These are phyloP conservation scores for Lentinula novae-zelandiae DNA, from an alignment of 1,284 basidiomycete species.

Conservation along the genomic window DNA sequence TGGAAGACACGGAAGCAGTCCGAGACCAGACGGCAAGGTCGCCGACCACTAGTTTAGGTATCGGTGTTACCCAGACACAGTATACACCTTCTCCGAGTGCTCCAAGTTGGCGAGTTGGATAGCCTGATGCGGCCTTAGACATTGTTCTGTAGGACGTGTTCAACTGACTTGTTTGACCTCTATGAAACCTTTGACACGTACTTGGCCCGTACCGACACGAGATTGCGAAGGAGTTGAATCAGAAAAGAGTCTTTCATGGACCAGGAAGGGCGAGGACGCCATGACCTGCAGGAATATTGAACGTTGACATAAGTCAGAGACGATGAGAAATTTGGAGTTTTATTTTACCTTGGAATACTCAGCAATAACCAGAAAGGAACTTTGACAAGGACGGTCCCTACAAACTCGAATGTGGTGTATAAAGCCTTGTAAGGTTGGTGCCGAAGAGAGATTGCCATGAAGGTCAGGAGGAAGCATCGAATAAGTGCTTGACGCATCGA, in stretches of 20 bases:
- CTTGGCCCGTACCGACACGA: not conserved
- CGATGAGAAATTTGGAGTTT: not conserved
- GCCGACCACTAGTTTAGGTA: conserved; percentile 40
- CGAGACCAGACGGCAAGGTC: conserved; percentile 42
- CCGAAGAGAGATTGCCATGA: conserved; percentile 15
- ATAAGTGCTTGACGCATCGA: not conserved
- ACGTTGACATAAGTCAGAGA: no score
- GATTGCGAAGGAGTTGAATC: not conserved
- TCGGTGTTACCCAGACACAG: conserved; percentile 41
- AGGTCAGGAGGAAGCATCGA: not conserved
- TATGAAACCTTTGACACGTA: conserved; percentile 10
- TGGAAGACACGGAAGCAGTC: conserved; percentile 35
- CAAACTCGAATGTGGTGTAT: conserved; percentile 36
- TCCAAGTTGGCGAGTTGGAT: conserved; percentile 15
- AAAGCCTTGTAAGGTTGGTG: conserved; percentile 38
- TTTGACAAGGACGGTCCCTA: conserved; percentile 38
- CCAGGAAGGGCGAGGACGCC: conserved; percentile 42
- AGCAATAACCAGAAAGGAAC: conserved; percentile 44
- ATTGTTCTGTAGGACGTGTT: not conserved
- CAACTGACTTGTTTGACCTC: conserved; percentile 7
- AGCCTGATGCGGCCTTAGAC: conserved; percentile 14
- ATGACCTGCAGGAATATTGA: conserved; percentile 21
- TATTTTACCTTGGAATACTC: conserved; percentile 27
- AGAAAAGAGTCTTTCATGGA: conserved; percentile 20
- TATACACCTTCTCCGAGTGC: conserved; percentile 18